Base-by-base conservation (phyloP, 208 protist species). In the Trypanosoma avium region DNA sequence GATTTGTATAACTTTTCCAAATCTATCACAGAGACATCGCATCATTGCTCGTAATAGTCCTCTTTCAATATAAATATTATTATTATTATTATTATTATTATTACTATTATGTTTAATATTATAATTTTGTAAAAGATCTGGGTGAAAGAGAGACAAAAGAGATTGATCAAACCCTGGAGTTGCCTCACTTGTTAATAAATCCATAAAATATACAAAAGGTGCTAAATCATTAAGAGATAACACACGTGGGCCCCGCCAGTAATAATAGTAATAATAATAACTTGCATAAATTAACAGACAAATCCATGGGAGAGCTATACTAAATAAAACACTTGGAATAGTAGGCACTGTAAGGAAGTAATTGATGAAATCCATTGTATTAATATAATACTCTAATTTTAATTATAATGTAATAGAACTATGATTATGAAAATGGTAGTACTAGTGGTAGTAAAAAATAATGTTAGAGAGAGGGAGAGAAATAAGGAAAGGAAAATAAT, bases 31-130 rank as follows among this genome's bases (percentile, higher is more conserved):
- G n/a, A 88, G 45, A 59, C 83, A 88, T n/a, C 86, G 84, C 22
- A 76, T 76, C 84, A 93, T 92, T 35, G 90, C 90, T 5, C 85
- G 79, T 10, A 96, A 42, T 9, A 92, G 33, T 8, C 90, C 90
- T 9, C 82, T 74, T 43, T 91, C 77, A 43, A 91, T 78, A 8
- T n/a, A n/a, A n/a, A n/a, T n/a, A n/a, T n/a, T n/a, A n/a, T n/a
- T n/a, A n/a, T n/a, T n/a, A n/a, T n/a, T n/a, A n/a, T n/a, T n/a
- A n/a, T n/a, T n/a, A n/a, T n/a, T n/a, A n/a, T n/a, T n/a, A n/a
- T n/a, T n/a, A n/a, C n/a, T n/a, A n/a, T n/a, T n/a, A n/a, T n/a
- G n/a, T n/a, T n/a, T n/a, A n/a, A n/a, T n/a, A n/a, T n/a, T n/a
- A n/a, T 46, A 35, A 12, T 57, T 65, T 27, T 70, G 77, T 24